A percentile compares a stretch with the other conserved stretches of the same genome.
Evolutionary conservation across 768 basidiomycete genomes (phyloP).

Genomic region (Hortiboletus campestris): DNA sequence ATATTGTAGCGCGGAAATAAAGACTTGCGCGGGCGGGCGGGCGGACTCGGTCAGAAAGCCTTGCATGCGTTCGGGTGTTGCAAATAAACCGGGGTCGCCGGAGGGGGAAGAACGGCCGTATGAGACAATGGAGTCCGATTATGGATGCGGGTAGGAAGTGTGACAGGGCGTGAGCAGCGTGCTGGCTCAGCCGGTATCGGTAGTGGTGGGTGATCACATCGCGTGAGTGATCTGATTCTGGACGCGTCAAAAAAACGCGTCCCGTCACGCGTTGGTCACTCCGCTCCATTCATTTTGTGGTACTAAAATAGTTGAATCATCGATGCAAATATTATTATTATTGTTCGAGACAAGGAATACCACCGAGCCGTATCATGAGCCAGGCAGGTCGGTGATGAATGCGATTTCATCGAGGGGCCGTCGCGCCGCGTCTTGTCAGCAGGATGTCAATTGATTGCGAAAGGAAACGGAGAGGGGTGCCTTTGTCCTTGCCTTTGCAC

Average conservation of each 20-base stretch:
- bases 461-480: not conserved
- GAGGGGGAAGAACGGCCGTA: constrained; percentile 20
- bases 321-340: constrained; percentile 7
- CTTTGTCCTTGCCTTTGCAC: not conserved
- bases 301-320: constrained; percentile 5
- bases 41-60: constrained; percentile 19
- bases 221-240: constrained; percentile 16
- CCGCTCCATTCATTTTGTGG: constrained; percentile 15
- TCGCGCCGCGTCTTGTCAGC: not conserved
- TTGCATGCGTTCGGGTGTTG: constrained; percentile 23
- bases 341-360: constrained; percentile 14
- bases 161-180: constrained; percentile 4
- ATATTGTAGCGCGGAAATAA: constrained; percentile 26
- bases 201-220: constrained; percentile 11
- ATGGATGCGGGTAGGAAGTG: constrained; percentile 18
- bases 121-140: constrained; percentile 26
- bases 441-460: constrained; percentile 11
- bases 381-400: not conserved
- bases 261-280: constrained; percentile 24
- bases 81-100: constrained; percentile 26
- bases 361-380: constrained; percentile 9
- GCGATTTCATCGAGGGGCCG: constrained; percentile 16
- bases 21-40: constrained; percentile 11
- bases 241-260: constrained; percentile 27
- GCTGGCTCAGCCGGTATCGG: constrained; percentile 5